Evolutionary conservation across 768 basidiomycete species (phyloP).

Genomic region (Megacollybia marginata): DNA sequence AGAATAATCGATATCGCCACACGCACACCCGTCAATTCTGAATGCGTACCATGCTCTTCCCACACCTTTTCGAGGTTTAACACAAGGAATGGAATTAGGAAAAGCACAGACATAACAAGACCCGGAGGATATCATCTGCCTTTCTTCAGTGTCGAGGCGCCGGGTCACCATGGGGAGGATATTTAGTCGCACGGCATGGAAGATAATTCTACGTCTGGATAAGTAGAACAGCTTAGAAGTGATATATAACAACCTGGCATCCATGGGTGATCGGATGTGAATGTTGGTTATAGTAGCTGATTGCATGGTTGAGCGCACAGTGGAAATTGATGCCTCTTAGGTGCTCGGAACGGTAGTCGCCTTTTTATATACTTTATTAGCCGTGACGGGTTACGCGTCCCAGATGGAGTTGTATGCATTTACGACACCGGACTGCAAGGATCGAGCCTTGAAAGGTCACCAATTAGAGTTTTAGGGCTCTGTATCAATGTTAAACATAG

Average conservation of each 20-base stretch:
- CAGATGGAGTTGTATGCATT: too few relatives aligned
- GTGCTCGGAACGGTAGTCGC: too few relatives aligned
- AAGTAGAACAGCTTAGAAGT: constrained; percentile 7
- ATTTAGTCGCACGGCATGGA: constrained; percentile 62
- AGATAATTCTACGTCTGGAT: constrained; percentile 35
- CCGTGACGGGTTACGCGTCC: too few relatives aligned
- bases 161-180: constrained; percentile 75
- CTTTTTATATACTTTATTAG: too few relatives aligned
- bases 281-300: constrained; percentile 44
- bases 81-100: too few relatives aligned
- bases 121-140: constrained; percentile 63
- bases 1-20: too few relatives aligned
- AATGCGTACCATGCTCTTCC: constrained; percentile 73
- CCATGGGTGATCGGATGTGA: constrained; percentile 43
- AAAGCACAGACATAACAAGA: constrained; percentile 62
- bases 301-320: constrained; percentile 37
- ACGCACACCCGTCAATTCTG: constrained; percentile 67
- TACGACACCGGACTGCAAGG: too few relatives aligned
- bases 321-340: too few relatives aligned
- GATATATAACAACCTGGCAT: constrained; percentile 26
- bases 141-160: constrained; percentile 69
- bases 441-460: too few relatives aligned
- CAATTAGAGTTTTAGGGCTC: too few relatives aligned
- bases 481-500: too few relatives aligned
- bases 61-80: constrained; percentile 52